A percentile compares a stretch with the other conserved stretches of the same genome.
These are phyloP conservation scores for Neurospora sublineolata DNA, from an alignment of 495 filamentous ascomycete species.

Conservation along the genomic window DNA sequence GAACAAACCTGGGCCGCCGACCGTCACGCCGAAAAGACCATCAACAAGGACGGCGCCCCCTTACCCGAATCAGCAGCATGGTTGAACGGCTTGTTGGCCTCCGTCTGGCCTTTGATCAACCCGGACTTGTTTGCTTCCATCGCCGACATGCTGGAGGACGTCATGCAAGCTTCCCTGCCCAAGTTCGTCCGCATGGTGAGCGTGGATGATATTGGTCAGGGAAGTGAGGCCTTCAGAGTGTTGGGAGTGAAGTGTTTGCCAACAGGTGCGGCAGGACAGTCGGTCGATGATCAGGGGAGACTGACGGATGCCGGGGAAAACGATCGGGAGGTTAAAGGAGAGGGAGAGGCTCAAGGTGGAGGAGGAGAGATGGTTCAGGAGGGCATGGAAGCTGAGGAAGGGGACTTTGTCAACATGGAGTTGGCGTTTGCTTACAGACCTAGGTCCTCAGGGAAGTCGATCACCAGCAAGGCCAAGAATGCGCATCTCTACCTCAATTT, in stretches of 20 bases:
- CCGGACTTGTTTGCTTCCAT: constrained; percentile 55
- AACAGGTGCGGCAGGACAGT: constrained; percentile 47
- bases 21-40: constrained; percentile 31
- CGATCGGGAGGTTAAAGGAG: constrained; percentile 39
- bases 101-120: constrained; percentile 60
- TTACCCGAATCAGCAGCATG: constrained; percentile 52
- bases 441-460: constrained; percentile 39
- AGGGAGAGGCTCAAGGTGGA: constrained; percentile 22
- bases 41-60: constrained; percentile 24
- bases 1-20: constrained; percentile 53
- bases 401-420: constrained; percentile 62
- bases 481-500: constrained; percentile 59
- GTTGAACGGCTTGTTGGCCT: constrained; percentile 51
- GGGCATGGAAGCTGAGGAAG: constrained; percentile 63
- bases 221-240: constrained; percentile 52
- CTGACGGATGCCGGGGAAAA: constrained; percentile 25
- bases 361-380: constrained; percentile 35
- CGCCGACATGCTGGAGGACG: constrained; percentile 55
- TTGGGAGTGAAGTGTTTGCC: constrained; percentile 57
- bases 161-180: constrained; percentile 59
- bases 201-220: constrained; percentile 59
- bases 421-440: constrained; percentile 59
- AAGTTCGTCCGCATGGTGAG: constrained; percentile 55
- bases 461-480: constrained; percentile 52
- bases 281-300: constrained; percentile 44